phyloP scores from a whole-genome alignment of 495 filamentous ascomycete species.

The Astrocystis sublimbata region DNA sequence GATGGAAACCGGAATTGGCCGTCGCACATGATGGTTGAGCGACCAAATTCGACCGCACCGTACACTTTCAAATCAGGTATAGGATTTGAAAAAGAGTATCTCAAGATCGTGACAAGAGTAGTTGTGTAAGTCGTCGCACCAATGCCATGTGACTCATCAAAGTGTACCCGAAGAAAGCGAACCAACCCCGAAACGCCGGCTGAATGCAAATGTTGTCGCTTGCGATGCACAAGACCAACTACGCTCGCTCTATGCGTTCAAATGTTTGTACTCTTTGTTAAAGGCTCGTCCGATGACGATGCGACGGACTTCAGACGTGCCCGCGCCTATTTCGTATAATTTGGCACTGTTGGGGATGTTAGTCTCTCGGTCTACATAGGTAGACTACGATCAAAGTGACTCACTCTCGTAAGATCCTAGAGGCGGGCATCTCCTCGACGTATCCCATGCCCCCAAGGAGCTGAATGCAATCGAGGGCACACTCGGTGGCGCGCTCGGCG shows the following conservation, averaged over 20 bases:
- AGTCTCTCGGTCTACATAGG: constrained; percentile 6
- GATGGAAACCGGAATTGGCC: background rate
- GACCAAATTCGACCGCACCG: background rate
- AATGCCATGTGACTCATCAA: constrained; percentile 5
- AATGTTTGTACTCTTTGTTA: constrained; percentile 77
- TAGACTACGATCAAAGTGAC: no score
- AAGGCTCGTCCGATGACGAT: constrained; percentile 96
- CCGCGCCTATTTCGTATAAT: constrained; percentile 96
- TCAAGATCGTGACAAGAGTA: background rate
- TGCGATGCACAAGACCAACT: background rate
- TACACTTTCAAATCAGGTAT: constrained; percentile 5
- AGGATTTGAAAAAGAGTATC: background rate
- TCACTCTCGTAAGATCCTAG: constrained; percentile 76
- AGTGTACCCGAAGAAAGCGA: background rate
- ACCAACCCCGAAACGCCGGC: constrained; percentile 17
- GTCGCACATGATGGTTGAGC: background rate
- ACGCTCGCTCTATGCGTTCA: constrained; percentile 26
- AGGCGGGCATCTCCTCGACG: constrained; percentile 90
- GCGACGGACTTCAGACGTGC: constrained; percentile 88
- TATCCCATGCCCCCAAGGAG: constrained; percentile 95
- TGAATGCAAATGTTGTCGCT: constrained; percentile 21
- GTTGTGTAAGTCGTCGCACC: constrained; percentile 5
- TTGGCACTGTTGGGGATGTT: constrained; percentile 42
- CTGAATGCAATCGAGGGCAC: constrained; percentile 87
- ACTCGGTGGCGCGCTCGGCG: constrained; percentile 89